Conservation (phyloP, 1,284 basidiomycete species). For the Limonomyces culmigenus region DNA sequence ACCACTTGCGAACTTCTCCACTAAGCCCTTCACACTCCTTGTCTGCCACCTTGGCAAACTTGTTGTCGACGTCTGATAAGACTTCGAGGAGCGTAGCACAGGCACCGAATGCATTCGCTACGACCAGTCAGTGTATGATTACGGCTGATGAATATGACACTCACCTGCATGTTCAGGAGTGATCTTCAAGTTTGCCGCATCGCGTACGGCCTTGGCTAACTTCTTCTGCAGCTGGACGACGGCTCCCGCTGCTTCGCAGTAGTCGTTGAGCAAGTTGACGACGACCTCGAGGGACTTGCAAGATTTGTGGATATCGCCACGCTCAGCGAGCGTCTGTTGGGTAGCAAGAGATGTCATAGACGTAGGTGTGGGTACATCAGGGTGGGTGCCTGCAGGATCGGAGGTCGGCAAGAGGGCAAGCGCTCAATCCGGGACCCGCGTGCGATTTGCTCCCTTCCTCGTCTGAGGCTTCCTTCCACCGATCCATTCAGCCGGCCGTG, state of each 20-base stretch:
- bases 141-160: neutral
- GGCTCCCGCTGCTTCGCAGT: constrained; percentile 48
- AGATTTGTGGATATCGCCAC: constrained; percentile 58
- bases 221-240: constrained; percentile 58
- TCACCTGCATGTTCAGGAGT: constrained; percentile 16
- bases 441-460: no score
- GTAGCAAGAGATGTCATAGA: constrained; percentile 5
- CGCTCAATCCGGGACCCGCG: no score
- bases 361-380: neutral
- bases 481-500: no score
- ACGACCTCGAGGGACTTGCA: constrained; percentile 59
- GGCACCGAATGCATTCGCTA: constrained; percentile 48
- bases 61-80: constrained; percentile 48
- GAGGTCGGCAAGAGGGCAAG: no score
- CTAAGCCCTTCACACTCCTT: constrained; percentile 53
- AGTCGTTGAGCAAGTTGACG: constrained; percentile 50
- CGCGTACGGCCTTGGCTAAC: constrained; percentile 47
- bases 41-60: constrained; percentile 56
- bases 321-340: constrained; percentile 22
- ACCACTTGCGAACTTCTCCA: constrained; percentile 64
- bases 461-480: no score
- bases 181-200: constrained; percentile 40
- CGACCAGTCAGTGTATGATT: no score
- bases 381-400: no score
- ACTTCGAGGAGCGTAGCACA: constrained; percentile 51